Evolutionary conservation across 257 asterid species (phyloP).

Genomic region (Rhazya stricta): DNA sequence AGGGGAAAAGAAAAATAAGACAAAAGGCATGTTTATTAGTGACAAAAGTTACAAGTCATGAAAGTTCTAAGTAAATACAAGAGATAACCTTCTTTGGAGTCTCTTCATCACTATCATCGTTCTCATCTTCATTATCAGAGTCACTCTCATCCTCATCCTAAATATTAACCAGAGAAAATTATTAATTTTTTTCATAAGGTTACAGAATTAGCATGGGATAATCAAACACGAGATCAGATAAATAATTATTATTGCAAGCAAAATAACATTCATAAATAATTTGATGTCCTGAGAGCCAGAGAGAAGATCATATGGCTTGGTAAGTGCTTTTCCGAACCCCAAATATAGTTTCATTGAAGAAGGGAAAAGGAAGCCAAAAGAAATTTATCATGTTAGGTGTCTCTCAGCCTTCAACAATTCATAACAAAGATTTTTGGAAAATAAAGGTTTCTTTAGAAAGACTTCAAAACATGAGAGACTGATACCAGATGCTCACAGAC

Average conservation of each 20-base stretch:
- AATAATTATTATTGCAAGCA: background rate
- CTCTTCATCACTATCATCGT: conserved; percentile 67
- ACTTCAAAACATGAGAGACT: background rate
- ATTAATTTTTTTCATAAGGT: no score
- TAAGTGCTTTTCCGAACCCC: background rate
- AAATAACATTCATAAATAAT: background rate
- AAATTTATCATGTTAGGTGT: background rate
- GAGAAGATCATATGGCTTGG: background rate
- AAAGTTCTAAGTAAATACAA: background rate
- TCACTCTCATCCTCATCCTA: conserved; percentile 52
- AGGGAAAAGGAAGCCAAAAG: no score
- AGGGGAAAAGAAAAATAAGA: background rate
- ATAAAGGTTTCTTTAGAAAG: background rate
- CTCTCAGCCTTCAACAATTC: background rate
- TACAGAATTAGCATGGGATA: background rate
- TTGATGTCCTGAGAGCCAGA: background rate
- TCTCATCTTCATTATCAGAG: conserved; percentile 39
- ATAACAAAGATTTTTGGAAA: no score
- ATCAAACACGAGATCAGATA: background rate
- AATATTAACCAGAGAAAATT: conserved; percentile 2
- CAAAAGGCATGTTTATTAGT: background rate
- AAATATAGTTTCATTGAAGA: no score
- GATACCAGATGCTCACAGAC: background rate
- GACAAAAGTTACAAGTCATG: background rate
- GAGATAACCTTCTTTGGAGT: conserved; percentile 63